Percentiles rank a stretch among this genome's conserved stretches.
Conservation (phyloP, 2,329 filamentous ascomycete species). For the Diplodia scrobiculata region DNA sequence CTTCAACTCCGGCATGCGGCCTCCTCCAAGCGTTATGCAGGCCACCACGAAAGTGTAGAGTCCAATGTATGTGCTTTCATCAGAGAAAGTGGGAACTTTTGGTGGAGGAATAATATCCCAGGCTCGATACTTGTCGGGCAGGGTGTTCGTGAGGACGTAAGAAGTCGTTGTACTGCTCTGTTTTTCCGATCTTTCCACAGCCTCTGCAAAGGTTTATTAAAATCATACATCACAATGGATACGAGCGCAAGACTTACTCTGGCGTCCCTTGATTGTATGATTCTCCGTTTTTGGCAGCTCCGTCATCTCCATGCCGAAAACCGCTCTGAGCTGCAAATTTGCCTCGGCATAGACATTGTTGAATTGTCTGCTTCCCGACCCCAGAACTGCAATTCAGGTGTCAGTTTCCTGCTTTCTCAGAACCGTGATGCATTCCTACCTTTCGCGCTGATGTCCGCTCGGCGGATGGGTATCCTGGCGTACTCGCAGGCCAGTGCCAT, state of each 20-base stretch:
- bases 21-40: slow-evolving; percentile 71
- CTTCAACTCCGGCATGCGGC: slow-evolving; percentile 73
- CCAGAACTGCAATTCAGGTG: slow-evolving; percentile 62
- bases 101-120: slow-evolving; percentile 69
- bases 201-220: slow-evolving; percentile 38
- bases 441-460: slow-evolving; percentile 61
- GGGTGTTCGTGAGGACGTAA: slow-evolving; percentile 74
- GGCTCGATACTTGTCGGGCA: slow-evolving; percentile 67
- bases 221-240: background rate
- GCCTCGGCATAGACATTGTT: slow-evolving; percentile 74
- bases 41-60: slow-evolving; percentile 80
- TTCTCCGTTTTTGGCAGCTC: slow-evolving; percentile 83
- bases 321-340: slow-evolving; percentile 67
- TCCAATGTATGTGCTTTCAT: slow-evolving; percentile 78
- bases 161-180: slow-evolving; percentile 56
- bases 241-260: slow-evolving; percentile 56
- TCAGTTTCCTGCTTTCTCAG: slow-evolving; percentile 1
- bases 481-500: slow-evolving; percentile 64
- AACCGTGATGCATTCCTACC: slow-evolving; percentile 31
- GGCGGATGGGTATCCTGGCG: slow-evolving; percentile 59
- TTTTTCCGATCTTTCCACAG: slow-evolving; percentile 58
- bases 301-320: slow-evolving; percentile 91
- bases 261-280: slow-evolving; percentile 74
- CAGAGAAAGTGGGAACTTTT: slow-evolving; percentile 62
- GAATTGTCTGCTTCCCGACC: slow-evolving; percentile 68